Conservation (phyloP, 2,329 filamentous ascomycete genomes). For the Ascocoryne sarcoides region DNA sequence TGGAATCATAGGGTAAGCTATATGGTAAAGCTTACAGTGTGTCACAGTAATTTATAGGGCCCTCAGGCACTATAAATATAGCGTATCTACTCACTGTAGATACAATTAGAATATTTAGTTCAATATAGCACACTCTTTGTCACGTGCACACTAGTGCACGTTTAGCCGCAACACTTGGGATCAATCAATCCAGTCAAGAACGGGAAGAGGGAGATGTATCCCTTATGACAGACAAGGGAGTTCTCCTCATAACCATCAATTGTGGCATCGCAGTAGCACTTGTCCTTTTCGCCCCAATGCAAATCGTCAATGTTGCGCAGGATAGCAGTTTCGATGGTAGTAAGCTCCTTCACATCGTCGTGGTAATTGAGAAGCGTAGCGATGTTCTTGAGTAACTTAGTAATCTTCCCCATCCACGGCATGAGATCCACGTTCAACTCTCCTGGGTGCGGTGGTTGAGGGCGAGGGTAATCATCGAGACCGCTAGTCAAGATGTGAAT, state of each 20-base stretch:
- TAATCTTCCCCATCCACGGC: constrained; percentile 97
- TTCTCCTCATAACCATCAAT: constrained; percentile 94
- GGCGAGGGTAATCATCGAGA: constrained; percentile 89
- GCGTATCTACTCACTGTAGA: constrained; percentile 66
- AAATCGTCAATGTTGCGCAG: constrained; percentile 80
- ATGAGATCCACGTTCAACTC: constrained; percentile 94
- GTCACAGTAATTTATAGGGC: too few relatives aligned
- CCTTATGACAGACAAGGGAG: constrained; percentile 84
- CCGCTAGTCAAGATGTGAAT: constrained; percentile 86
- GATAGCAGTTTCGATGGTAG: constrained; percentile 66
- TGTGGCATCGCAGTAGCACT: constrained; percentile 88
- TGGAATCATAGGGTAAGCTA: too few relatives aligned
- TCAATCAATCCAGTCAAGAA: constrained; percentile 77
- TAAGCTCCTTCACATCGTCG: constrained; percentile 69
- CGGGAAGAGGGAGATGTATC: constrained; percentile 88
- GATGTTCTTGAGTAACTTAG: constrained; percentile 70
- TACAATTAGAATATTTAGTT: too few relatives aligned
- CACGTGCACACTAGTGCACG: too few relatives aligned
- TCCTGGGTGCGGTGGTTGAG: constrained; percentile 87
- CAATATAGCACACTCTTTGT: too few relatives aligned
- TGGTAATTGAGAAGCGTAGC: constrained; percentile 63
- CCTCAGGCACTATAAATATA: too few relatives aligned
- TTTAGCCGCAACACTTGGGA: too few relatives aligned
- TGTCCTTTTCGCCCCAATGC: constrained; percentile 76
- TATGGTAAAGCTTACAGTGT: too few relatives aligned